Conservation (phyloP, 768 basidiomycete species). For the Porphyrellus cyaneotinctus region DNA sequence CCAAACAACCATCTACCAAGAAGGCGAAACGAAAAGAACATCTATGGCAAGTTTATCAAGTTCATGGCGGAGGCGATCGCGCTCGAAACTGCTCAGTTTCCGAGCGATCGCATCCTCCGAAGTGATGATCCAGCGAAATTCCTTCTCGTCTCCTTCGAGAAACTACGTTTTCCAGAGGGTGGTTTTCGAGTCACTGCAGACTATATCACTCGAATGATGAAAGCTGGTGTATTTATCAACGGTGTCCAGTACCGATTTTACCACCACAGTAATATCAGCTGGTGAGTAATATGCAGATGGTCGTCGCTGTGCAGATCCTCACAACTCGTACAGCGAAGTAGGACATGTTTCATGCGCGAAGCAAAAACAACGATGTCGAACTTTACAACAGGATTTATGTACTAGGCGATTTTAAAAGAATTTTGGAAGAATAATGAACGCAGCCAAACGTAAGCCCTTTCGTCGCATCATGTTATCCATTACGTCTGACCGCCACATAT, state of each 20-base stretch:
- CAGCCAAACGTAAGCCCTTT: slow-evolving; percentile 49
- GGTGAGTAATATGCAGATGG: slow-evolving; percentile 31
- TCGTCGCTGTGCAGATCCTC: not conserved
- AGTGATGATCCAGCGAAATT: slow-evolving; percentile 55
- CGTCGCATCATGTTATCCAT: not conserved
- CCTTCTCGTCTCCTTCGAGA: slow-evolving; percentile 50
- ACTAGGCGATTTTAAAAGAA: slow-evolving; percentile 54
- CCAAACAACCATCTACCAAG: slow-evolving; percentile 27
- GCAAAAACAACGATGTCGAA: slow-evolving; percentile 51
- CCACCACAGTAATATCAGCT: slow-evolving; percentile 68
- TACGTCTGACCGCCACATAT: not conserved
- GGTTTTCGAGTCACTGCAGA: slow-evolving; percentile 46
- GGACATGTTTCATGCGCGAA: slow-evolving; percentile 59
- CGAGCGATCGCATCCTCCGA: slow-evolving; percentile 56
- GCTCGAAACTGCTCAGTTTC: slow-evolving; percentile 46
- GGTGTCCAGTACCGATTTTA: slow-evolving; percentile 63
- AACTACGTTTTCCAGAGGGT: slow-evolving; percentile 52
- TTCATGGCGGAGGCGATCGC: slow-evolving; percentile 49
- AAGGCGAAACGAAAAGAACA: slow-evolving; percentile 24
- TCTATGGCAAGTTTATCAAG: slow-evolving; percentile 47
- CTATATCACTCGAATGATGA: slow-evolving; percentile 54
- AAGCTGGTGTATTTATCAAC: slow-evolving; percentile 54
- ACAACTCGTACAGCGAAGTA: slow-evolving; percentile 41
- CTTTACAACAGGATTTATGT: slow-evolving; percentile 55
- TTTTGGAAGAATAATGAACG: slow-evolving; percentile 57